These are phyloP conservation scores for Eimeria acervulina DNA, from an alignment of 169 alveolate genomes.

Conservation along the genomic window DNA sequence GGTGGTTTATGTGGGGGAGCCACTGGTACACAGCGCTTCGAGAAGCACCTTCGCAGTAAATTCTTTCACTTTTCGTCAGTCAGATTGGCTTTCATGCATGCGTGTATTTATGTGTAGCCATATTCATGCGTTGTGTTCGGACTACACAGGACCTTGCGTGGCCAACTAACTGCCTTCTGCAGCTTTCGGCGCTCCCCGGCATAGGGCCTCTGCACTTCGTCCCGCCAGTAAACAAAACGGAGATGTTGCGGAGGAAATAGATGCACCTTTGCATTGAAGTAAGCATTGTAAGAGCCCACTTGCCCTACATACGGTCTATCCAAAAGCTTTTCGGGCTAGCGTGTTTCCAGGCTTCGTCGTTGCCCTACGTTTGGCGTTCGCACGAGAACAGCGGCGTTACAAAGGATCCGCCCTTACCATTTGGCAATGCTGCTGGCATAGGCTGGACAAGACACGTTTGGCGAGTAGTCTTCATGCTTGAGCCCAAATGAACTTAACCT, in stretches of 20 bases:
- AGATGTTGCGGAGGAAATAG: background rate
- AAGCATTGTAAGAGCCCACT: background rate
- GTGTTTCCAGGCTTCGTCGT: background rate
- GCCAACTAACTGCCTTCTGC: background rate
- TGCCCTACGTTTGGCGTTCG: background rate
- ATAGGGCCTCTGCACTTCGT: background rate
- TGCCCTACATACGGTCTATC: background rate
- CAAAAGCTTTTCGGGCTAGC: background rate
- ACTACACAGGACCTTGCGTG: background rate
- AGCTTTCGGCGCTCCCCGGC: background rate
- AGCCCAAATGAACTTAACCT: background rate
- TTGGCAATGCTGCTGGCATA: background rate
- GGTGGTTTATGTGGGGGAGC: constrained; percentile 58
- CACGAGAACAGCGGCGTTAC: background rate
- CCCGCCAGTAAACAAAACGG: background rate
- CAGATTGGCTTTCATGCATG: background rate
- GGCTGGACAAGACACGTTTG: background rate
- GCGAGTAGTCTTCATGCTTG: background rate
- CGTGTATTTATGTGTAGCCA: background rate
- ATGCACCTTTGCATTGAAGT: background rate
- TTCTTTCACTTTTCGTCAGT: background rate
- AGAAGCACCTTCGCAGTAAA: background rate
- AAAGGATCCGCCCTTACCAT: background rate
- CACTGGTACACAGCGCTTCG: constrained; percentile 22
- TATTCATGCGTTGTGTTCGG: background rate